phyloP scores from a whole-genome alignment of 805 yeast genomes.

The Lachancea thermotolerans region DNA sequence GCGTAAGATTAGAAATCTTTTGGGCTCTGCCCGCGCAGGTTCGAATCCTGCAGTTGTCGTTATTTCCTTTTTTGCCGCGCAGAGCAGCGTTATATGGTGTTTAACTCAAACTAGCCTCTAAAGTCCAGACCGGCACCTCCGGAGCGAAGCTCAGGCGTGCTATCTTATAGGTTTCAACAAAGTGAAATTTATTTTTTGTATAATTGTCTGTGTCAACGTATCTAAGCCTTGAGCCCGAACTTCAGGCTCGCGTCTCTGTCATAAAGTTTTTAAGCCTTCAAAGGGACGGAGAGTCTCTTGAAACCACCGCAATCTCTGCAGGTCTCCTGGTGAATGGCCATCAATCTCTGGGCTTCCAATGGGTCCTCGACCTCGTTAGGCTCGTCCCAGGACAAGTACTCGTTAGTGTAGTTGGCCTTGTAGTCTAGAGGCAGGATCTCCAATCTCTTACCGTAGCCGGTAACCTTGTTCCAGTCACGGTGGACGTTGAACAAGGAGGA shows the following conservation, averaged over 20 bases:
- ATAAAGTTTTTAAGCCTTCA: conserved; percentile 3
- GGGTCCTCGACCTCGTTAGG: conserved; percentile 44
- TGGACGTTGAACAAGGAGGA: conserved; percentile 46
- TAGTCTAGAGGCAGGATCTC: conserved; percentile 45
- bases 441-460: conserved; percentile 48
- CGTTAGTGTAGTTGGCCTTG: conserved; percentile 44
- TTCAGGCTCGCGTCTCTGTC: not conserved
- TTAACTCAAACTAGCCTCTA: too few relatives aligned
- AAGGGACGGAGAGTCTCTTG: conserved; percentile 35
- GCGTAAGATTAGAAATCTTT: conserved; percentile 58
- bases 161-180: not conserved
- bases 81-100: too few relatives aligned
- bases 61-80: conserved; percentile 30
- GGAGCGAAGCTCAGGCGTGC: not conserved
- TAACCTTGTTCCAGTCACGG: conserved; percentile 53
- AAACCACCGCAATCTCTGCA: conserved; percentile 44
- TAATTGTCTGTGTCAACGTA: not conserved
- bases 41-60: conserved; percentile 72
- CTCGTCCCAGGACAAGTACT: conserved; percentile 43
- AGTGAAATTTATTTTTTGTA: not conserved
- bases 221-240: not conserved
- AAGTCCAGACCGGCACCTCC: not conserved
- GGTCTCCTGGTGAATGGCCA: conserved; percentile 40
- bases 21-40: conserved; percentile 58
- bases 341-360: conserved; percentile 40